Conservation (phyloP, 208 protist genomes). For the Leptomonas pyrrhocoris region DNA sequence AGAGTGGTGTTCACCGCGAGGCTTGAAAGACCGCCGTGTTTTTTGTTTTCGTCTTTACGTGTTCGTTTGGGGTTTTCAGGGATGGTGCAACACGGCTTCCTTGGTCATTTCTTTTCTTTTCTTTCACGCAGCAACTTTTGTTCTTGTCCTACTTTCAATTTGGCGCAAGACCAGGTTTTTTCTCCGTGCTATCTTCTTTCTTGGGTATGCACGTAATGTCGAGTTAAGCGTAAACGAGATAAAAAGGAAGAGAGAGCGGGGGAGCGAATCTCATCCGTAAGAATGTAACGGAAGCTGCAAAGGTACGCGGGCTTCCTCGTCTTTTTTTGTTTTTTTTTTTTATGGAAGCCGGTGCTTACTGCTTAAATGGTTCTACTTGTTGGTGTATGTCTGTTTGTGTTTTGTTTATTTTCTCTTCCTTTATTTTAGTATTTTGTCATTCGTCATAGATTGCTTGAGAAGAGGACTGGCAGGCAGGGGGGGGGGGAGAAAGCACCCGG, state of each 20-base stretch:
- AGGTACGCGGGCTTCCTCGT: too few relatives aligned
- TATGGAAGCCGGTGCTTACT: too few relatives aligned
- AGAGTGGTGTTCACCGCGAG: too few relatives aligned
- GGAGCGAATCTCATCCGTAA: too few relatives aligned
- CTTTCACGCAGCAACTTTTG: not conserved
- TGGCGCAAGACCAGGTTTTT: not conserved
- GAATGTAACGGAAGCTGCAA: too few relatives aligned
- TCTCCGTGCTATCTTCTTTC: not conserved
- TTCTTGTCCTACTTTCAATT: not conserved
- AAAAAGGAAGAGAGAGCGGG: too few relatives aligned
- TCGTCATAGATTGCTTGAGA: not conserved
- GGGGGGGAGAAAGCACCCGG: not conserved
- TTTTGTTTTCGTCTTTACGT: too few relatives aligned
- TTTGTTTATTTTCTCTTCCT: not conserved
- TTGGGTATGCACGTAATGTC: too few relatives aligned
- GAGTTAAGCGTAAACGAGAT: too few relatives aligned
- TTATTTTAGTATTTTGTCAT: not conserved
- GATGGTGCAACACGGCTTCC: not conserved
- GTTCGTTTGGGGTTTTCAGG: not conserved
- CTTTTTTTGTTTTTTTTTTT: too few relatives aligned
- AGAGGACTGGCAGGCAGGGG: not conserved
- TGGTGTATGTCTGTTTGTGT: not conserved
- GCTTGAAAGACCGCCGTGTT: too few relatives aligned
- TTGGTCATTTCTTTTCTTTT: constrained; percentile 5
- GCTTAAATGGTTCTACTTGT: not conserved